Conservation (phyloP, 768 basidiomycete genomes). For the Boletellus ananas region DNA sequence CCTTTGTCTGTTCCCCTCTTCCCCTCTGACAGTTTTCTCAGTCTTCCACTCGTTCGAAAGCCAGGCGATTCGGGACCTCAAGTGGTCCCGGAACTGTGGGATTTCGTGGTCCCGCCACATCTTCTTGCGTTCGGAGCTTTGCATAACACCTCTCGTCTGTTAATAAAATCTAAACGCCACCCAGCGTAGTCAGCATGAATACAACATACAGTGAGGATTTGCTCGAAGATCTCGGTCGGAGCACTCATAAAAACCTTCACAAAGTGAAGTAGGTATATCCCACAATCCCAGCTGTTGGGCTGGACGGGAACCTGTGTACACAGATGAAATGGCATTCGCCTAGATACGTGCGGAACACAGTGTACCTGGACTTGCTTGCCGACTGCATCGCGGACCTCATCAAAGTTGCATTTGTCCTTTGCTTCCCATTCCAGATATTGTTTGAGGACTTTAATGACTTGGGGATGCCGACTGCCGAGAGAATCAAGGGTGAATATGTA, state of each 20-base stretch:
- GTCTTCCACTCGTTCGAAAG: slow-evolving; percentile 57
- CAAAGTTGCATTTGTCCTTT: slow-evolving; percentile 54
- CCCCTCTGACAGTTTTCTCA: slow-evolving; percentile 38
- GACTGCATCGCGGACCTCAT: slow-evolving; percentile 35
- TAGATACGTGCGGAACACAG: slow-evolving; percentile 4
- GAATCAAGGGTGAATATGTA: slow-evolving; percentile 91
- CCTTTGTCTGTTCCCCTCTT: slow-evolving; percentile 30
- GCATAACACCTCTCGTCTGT: slow-evolving; percentile 31
- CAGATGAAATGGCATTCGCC: not conserved
- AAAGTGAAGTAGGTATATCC: slow-evolving; percentile 87
- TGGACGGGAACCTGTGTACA: slow-evolving; percentile 80
- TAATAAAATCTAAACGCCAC: slow-evolving; percentile 4
- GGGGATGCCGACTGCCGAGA: slow-evolving; percentile 66
- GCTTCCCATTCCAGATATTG: slow-evolving; percentile 78
- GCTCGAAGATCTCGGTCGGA: slow-evolving; percentile 47
- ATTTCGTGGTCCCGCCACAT: slow-evolving; percentile 55
- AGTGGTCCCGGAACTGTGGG: slow-evolving; percentile 42
- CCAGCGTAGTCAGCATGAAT: not conserved
- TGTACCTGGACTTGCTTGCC: slow-evolving; percentile 54
- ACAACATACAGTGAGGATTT: slow-evolving; percentile 39
- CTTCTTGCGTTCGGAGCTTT: slow-evolving; percentile 37
- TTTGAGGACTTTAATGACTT: slow-evolving; percentile 56
- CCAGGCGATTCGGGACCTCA: slow-evolving; percentile 38
- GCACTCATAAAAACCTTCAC: slow-evolving; percentile 70
- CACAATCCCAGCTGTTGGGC: slow-evolving; percentile 89